Percentiles rank a stretch among this genome's conserved stretches.
These are phyloP conservation scores for Ganoderma multipileum DNA, from an alignment of 1,284 basidiomycete genomes.

Conservation along the genomic window DNA sequence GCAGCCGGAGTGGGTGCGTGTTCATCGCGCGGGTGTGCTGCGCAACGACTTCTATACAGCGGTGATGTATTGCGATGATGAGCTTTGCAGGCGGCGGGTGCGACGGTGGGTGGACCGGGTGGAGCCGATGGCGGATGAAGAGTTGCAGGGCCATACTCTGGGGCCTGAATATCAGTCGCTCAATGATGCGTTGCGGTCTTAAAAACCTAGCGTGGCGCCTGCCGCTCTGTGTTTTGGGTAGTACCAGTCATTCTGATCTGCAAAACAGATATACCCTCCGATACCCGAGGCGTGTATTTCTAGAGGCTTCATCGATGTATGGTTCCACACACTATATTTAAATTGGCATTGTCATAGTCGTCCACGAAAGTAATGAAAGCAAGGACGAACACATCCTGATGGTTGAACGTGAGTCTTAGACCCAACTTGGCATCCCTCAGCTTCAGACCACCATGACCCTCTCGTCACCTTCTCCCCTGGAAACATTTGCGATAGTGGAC, in stretches of 20 bases:
- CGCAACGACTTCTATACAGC: not conserved
- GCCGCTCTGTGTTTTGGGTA: not conserved
- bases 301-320: no score
- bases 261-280: no score
- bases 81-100: not conserved
- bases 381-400: no score
- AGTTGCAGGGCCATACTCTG: not conserved
- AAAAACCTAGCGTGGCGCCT: not conserved
- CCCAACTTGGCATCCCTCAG: no score
- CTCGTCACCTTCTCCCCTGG: no score
- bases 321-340: not conserved
- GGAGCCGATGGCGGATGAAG: not conserved
- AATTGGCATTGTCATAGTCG: no score
- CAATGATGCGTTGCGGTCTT: not conserved
- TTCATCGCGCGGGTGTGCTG: not conserved
- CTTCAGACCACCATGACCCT: no score
- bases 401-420: no score
- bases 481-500: not conserved
- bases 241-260: no score
- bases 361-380: no score
- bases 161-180: not conserved
- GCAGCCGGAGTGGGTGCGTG: not conserved
- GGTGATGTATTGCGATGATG: not conserved
- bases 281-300: no score
- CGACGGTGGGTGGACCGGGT: not conserved